phyloP scores from a whole-genome alignment of 2,329 filamentous ascomycete species.

The Leptographium flavum region DNA sequence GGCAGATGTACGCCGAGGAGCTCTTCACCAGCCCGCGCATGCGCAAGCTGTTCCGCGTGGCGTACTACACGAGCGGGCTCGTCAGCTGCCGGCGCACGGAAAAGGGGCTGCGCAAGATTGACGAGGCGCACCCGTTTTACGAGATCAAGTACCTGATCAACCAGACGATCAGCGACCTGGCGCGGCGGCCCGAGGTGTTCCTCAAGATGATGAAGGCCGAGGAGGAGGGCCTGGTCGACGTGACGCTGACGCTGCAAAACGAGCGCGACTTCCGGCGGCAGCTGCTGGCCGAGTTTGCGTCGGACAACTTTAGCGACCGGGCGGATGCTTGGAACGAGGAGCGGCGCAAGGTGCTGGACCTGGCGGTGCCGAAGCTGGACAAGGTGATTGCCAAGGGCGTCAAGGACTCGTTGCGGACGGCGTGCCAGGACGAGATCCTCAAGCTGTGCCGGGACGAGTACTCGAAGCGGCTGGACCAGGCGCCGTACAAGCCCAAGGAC shows the following conservation, averaged over 20 bases:
- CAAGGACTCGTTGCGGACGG: slow-evolving; percentile 85
- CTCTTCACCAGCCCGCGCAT: slow-evolving; percentile 77
- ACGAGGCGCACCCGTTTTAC: slow-evolving; percentile 90
- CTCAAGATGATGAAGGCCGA: slow-evolving; percentile 96
- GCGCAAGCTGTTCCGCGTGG: slow-evolving; percentile 70
- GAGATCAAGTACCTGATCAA: slow-evolving; percentile 95
- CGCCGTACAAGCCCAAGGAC: slow-evolving; percentile 87
- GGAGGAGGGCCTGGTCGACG: slow-evolving; percentile 80
- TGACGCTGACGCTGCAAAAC: slow-evolving; percentile 64
- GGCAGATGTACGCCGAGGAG: slow-evolving; percentile 83
- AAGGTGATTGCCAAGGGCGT: slow-evolving; percentile 78
- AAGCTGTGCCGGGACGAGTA: slow-evolving; percentile 80
- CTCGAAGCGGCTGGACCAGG: slow-evolving; percentile 80
- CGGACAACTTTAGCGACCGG: slow-evolving; percentile 87
- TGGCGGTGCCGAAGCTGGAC: slow-evolving; percentile 70
- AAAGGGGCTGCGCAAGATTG: slow-evolving; percentile 84
- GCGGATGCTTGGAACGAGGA: slow-evolving; percentile 92
- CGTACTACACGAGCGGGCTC: slow-evolving; percentile 70
- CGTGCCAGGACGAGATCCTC: slow-evolving; percentile 87
- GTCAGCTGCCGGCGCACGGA: slow-evolving; percentile 86
- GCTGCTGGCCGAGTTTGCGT: slow-evolving; percentile 73
- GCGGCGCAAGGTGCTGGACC: slow-evolving; percentile 69
- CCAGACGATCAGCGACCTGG: slow-evolving; percentile 70
- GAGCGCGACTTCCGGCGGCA: slow-evolving; percentile 62
- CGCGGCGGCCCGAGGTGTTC: slow-evolving; percentile 75